Conservation (phyloP, 305 asterid genomes). For the Fraxinus sp. region DNA sequence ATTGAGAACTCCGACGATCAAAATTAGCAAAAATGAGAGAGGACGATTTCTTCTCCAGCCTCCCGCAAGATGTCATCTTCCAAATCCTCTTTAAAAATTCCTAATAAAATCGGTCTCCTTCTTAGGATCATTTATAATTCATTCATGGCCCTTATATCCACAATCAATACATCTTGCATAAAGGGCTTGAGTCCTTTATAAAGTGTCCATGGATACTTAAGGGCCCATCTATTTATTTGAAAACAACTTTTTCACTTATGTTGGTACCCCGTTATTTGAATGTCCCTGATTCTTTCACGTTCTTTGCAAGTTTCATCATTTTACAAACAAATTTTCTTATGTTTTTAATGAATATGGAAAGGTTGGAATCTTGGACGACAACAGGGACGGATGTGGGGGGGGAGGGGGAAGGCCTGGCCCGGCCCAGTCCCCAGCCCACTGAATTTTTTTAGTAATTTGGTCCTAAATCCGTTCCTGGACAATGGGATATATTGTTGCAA, state of each 20-base stretch:
- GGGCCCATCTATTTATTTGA: slow-evolving; percentile 25
- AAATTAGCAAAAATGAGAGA: not conserved
- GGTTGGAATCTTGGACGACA: not conserved
- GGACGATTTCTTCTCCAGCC: not conserved
- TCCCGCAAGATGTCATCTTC: slow-evolving; percentile 30
- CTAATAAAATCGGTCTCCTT: slow-evolving; percentile 18
- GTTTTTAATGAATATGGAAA: slow-evolving; percentile 15
- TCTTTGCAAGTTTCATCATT: not conserved
- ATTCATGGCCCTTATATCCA: slow-evolving; percentile 21
- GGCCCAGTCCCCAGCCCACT: too few species aligned
- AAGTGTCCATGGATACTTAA: slow-evolving; percentile 37
- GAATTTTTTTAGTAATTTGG: too few species aligned
- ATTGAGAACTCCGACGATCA: slow-evolving; percentile 1
- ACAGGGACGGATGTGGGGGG: too few species aligned
- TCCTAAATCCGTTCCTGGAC: too few species aligned
- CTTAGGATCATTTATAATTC: slow-evolving; percentile 34
- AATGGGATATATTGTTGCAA: not conserved
- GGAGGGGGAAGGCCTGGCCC: too few species aligned
- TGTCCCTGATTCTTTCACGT: slow-evolving; percentile 24
- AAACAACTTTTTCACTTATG: slow-evolving; percentile 29
- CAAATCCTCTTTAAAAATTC: slow-evolving; percentile 30
- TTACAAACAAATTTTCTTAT: slow-evolving; percentile 26
- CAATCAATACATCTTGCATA: not conserved
- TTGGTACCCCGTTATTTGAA: slow-evolving; percentile 34
- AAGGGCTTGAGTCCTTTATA: slow-evolving; percentile 26